Evolutionary conservation across 352 stramenopile species (phyloP), one percentile per base, ranked within the genome.

Genomic region (Saprolegnia parasitica): DNA sequence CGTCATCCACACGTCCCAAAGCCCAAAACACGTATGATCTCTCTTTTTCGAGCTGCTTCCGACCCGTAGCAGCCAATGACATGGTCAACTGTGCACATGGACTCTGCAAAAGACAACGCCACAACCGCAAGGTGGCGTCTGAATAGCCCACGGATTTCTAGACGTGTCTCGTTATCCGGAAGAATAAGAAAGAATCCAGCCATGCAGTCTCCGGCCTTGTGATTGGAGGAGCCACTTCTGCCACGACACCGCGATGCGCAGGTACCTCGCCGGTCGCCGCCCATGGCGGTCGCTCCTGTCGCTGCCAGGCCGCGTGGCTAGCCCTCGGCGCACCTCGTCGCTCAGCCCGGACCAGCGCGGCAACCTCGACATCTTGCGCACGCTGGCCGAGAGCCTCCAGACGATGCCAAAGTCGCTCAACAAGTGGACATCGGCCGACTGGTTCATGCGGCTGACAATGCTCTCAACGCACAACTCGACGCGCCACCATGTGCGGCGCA

Each of bases 381-480:
- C 85, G 62, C 81, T 94, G 56, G 77, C 83, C 13, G 84, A 94
- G 75, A 90, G 81, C 35, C 71, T 93, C 5, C 74, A 81, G 40
- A 68, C 35, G n/a, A 71, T 89, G 75, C 63, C 81, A 75, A 20
- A 78, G 63, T 70, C 83, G 32, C 74, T 93, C 50, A 76, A 78
- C 60, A 88, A 81, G 70, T 91, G 82, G 84, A 91, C 76, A 65
- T 78, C 84, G 1, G 79, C 81, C 18, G 86, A 94, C 60, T 94
- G 86, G 86, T 80, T 94, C 65, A 77, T 94, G 61, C 84, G 82
- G 0, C 80, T 94, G 23, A 91, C 83, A 24, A 81, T 92, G 52
- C 71, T 92, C 35, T 80, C 83, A 29, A 79, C 88, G 68, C 78
- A 93, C 74, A 89, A 87, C 64, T 87, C 81, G 60, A 70, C 76